Base-by-base conservation (phyloP, 2,329 filamentous ascomycete species). In the Clonostachys rosea region DNA sequence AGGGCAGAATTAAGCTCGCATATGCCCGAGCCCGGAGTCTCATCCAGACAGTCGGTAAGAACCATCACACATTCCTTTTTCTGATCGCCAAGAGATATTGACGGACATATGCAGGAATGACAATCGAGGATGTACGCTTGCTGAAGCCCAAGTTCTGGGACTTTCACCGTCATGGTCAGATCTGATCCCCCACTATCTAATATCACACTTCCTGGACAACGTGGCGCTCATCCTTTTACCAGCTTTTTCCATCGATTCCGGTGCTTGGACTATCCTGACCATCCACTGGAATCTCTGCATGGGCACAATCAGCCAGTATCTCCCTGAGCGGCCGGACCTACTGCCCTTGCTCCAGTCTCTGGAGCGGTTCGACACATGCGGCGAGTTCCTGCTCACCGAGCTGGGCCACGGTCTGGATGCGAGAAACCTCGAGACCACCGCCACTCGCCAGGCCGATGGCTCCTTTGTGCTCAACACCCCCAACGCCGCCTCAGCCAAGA, bases 311-410 rank as follows among this genome's bases (percentile, higher is more conserved):
- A 48, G 40, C 7, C 11, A 40, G 2, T 49, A 44, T 16, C 35
- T 40, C 4, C 17, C 30, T 16, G 18, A 34, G 11, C 48, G 42
- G 3, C 56, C 52, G 4, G 53, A 57, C 44, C 52, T 61, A 13
- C 20, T 5, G 3, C 41, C 47, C 5, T 45, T 57, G 6, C 48
- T 60, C 12, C 17, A 49, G 3, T 43, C 50, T 20, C 51, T 56
- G 6, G 36, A 54, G 9, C 51, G 35, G 2, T 63, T 62, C 46
- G 51, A 59, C 2, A 14, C 52, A 33, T 57, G 52, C 36, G 59
- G 61, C 24, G 56, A 66, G 42, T 71, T 66, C 45, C 56, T 71
- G 56, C 55, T 71, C 3, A 71, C 66, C 0, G 67, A 71, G 47
- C 47, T 68, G 5, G 63, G 64, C 2, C 67, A 69, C 47, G 67